Evolutionary conservation across 208 protist species (phyloP).

Genomic region (Acanthamoeba quina): DNA sequence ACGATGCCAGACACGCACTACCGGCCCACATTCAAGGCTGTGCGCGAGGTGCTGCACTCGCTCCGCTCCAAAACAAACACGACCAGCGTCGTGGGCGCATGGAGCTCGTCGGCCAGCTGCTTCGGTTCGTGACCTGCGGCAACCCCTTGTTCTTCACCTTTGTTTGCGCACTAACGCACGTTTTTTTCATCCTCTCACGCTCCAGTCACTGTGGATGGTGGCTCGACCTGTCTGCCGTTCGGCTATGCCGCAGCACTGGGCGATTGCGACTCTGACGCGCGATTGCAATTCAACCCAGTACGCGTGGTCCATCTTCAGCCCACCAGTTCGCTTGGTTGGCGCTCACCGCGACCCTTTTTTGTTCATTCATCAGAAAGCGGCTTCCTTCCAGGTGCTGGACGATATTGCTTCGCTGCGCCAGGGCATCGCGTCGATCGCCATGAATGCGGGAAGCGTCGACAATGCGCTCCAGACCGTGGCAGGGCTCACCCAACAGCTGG

Average conservation of each 20-base stretch:
- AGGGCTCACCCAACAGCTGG: not conserved
- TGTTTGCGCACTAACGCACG: not conserved
- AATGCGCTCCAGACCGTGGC: not conserved
- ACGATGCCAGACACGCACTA: conserved; percentile 7
- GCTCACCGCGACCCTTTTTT: not conserved
- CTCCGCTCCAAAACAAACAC: not conserved
- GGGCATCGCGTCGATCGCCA: not conserved
- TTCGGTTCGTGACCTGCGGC: not conserved
- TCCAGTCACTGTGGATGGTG: not conserved
- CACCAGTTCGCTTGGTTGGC: not conserved
- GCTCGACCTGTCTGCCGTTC: not conserved
- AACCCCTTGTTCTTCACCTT: not conserved
- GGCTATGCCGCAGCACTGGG: not conserved
- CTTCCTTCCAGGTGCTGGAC: not conserved
- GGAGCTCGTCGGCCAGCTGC: conserved; percentile 15
- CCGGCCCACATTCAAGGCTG: conserved; percentile 3
- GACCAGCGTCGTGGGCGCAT: not conserved
- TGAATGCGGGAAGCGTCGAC: not conserved
- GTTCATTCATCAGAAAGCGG: not conserved
- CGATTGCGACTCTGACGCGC: not conserved
- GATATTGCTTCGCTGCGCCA: conserved; percentile 21
- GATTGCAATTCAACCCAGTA: conserved; percentile 21
- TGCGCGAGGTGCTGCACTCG: not conserved
- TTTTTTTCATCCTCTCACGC: not conserved
- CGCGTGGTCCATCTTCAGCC: not conserved